Evolutionary conservation across 2,329 filamentous ascomycete genomes (phyloP), one percentile per base, ranked within the genome.

Genomic region (Parastagonospora avenae): DNA sequence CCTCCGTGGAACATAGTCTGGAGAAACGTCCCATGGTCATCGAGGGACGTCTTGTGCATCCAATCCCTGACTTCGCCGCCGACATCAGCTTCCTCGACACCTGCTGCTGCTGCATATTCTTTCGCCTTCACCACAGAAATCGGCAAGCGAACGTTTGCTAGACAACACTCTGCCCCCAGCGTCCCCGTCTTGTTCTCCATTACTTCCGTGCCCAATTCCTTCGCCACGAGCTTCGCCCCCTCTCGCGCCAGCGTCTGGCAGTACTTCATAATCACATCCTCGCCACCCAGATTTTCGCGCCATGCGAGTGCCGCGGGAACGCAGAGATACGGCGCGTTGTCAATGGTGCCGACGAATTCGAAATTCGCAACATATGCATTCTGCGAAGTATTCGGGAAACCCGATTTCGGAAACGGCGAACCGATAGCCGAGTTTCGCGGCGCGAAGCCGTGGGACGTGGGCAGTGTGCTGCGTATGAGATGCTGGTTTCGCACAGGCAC

Each of bases 391-490:
- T 52, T 46, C 9, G 50, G 44, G 31, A 62, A 52, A 4, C 57
- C 36, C 0, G 49, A 53, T 16, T 44, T 56, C 8, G 45, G 12
- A 7, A 43, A 46, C 2, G n/a, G 73, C 66, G 36, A 76, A 27
- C 67, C 60, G 39, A 69, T 47, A n/a, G 45, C 46, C 6, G 27
- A 11, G 44, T 52, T 31, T 37, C 44, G 43, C 0, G 90, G 80
- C 0, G 82, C 67, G 71, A 90, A 96, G 0, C 91, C 89, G 70
- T 92, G 90, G 33, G 87, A 91, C 0, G 91, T 96, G 0, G 91
- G 90, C 28, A 95, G 72, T 0, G 90, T 87, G 2, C 86, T 86
- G 11, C 85, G 82, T 36, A 97, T 85, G 37, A 95, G 73, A 42
- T 79, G 76, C 71, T 97, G 93, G 71, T 95, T 92, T 16, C 88